Base-by-base conservation (phyloP, 2,329 filamentous ascomycete species). In the Blastomyces parvus region DNA sequence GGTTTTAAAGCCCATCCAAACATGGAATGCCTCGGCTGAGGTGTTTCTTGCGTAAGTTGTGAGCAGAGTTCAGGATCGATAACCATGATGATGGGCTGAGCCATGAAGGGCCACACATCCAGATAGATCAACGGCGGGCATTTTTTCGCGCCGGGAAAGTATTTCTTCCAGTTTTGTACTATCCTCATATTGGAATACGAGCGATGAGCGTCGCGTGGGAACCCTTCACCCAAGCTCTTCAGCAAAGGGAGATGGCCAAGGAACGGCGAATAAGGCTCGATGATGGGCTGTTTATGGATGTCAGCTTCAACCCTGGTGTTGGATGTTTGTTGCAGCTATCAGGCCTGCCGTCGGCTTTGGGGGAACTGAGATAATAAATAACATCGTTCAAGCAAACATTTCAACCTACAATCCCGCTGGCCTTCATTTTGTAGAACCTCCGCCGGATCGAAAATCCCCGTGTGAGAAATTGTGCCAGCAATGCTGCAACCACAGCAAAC, bases 351-450 rank as follows among this genome's bases (percentile, higher is more conserved):
- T 27, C 46, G 22, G 5, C n/a, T 50, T 27, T 13, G 22, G 46
- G 19, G n/a, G n/a, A 8, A 46, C 9, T 46, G 4, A 46, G 19
- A 1, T 22, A n/a, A 8, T 46, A 50, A 9, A 50, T 1, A 27
- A 50, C 46, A 57, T 25, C 44, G n/a, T n/a, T n/a, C 33, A 33
- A 36, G 44, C 27, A 17, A n/a, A n/a, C 36, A 27, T 38, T 46
- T 55, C 14, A 38, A 61, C 59, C 17, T 53, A 61, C 59, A 52
- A 61, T 40, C 46, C 59, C 59, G 17, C 22, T 61, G n/a, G 46
- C 59, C 19, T 40, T 61, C 59, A 61, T 61, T 36, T 42, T 61
- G 38, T 61, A 61, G 59, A 61, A 61, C n/a, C 59, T 61, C 19
- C 59, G 46, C n/a, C 59, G 59, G 53, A 25, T 25, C 14, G 48